Evolutionary conservation across 805 yeast genomes (phyloP).

Genomic region (Pichia phayaonensis): DNA sequence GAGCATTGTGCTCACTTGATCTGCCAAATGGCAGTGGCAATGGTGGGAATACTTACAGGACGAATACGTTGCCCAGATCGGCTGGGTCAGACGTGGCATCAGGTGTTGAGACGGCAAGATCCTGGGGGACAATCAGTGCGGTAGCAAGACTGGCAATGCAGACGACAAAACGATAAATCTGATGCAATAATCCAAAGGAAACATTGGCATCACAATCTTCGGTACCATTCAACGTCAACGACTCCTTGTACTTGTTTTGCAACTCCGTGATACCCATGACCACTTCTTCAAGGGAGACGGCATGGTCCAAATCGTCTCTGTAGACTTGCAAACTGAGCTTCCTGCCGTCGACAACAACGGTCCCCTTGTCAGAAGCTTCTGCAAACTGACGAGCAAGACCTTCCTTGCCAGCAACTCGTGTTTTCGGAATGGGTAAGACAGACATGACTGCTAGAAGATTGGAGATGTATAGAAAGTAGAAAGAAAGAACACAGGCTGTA

Average conservation of each 20-base stretch:
- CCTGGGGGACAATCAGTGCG: not conserved
- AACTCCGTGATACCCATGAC: not conserved
- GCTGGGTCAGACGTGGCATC: not conserved
- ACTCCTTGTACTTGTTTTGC: not conserved
- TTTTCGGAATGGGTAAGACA: not conserved
- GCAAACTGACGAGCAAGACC: not conserved
- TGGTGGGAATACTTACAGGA: not conserved
- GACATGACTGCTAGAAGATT: not conserved
- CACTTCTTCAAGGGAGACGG: not conserved
- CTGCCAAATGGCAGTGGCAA: no score
- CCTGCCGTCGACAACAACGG: not conserved
- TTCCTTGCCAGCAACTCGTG: not conserved
- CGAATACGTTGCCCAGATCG: not conserved
- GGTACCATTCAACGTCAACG: not conserved
- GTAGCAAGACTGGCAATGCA: not conserved
- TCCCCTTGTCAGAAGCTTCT: not conserved
- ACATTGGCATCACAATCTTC: not conserved
- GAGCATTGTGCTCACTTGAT: no score
- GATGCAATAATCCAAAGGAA: not conserved
- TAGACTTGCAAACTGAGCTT: not conserved
- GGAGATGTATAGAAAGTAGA: no score
- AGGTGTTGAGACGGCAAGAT: not conserved
- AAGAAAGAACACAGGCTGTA: not conserved
- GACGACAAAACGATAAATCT: not conserved
- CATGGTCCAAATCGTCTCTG: not conserved